These are phyloP conservation scores for Trichoderma arundinaceum DNA, from an alignment of 2,329 filamentous ascomycete genomes.

Conservation along the genomic window DNA sequence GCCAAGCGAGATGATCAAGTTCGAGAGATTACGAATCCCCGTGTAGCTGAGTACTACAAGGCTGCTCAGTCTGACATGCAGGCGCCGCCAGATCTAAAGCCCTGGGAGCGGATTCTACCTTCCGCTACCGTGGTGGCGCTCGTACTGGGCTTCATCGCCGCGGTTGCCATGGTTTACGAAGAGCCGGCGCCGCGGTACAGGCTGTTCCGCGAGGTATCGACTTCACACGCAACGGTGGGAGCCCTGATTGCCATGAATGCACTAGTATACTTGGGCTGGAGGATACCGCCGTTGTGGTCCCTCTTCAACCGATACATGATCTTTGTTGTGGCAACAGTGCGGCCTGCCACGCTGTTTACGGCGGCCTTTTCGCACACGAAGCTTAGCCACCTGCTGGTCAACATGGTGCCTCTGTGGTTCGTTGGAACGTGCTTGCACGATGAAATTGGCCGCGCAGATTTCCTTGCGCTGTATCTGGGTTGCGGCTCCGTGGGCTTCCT, in stretches of 20 bases:
- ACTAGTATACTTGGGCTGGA: conserved; percentile 64
- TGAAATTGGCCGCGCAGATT: conserved; percentile 70
- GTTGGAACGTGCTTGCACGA: conserved; percentile 72
- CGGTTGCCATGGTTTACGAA: conserved; percentile 57
- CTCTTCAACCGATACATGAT: conserved; percentile 73
- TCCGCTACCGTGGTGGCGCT: conserved; percentile 56
- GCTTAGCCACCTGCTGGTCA: conserved; percentile 64
- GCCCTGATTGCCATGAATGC: conserved; percentile 66
- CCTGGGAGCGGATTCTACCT: conserved; percentile 61
- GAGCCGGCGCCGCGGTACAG: conserved; percentile 59
- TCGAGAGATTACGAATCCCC: conserved; percentile 48
- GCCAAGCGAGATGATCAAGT: conserved; percentile 48
- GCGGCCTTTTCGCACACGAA: conserved; percentile 73
- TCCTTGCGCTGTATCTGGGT: conserved; percentile 69
- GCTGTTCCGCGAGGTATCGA: conserved; percentile 65
- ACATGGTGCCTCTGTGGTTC: conserved; percentile 70
- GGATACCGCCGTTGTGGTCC: conserved; percentile 67
- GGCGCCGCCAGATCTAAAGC: conserved; percentile 56
- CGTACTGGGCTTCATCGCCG: conserved; percentile 51
- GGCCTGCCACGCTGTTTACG: conserved; percentile 65
- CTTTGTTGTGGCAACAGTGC: conserved; percentile 67
- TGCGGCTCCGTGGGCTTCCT: conserved; percentile 65
- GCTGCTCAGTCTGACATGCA: conserved; percentile 57
- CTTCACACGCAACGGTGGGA: conserved; percentile 68
- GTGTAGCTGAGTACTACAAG: conserved; percentile 49